Base-by-base conservation (phyloP, 306 rosid genomes). In the Carpinus viminea region DNA sequence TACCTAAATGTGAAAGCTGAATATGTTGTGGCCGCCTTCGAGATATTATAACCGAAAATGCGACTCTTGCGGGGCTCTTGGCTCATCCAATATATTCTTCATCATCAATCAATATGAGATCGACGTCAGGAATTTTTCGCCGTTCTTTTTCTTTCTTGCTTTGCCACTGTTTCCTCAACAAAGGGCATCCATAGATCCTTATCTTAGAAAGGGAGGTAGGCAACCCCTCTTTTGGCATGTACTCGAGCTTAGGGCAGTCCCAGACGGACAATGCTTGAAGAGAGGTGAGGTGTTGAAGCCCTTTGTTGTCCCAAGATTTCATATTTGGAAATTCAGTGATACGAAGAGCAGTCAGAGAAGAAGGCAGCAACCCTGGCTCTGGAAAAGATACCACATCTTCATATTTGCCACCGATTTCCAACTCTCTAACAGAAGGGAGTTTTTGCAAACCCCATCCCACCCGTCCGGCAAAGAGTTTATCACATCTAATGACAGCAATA, bases 401-500 rank as follows among this genome's bases (percentile, higher is more conserved):
- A 41, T 0, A 5, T 41, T 0, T 7, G 7, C 15, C 15, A 48
- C 15, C 1, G 52, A 48, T 7, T 0, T 0, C 0, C 56, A 77
- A 13, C 0, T 0, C 0, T 26, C 10, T 12, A 3, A 68, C 26
- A 20, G 66, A 8, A 10, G 41, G 43, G 12, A 66, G 47, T 31
- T 7, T 26, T 12, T 46, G 18, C 51, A 78, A n/a, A 26, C 41
- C 24, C 76, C 70, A 78, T n/a, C n/a, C 45, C 75, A 16, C 16
- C 18, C 52, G 56, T 11, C 21, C 9, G 7, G 81, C 75, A 15
- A 45, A 0, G 36, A 48, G 52, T 48, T 48, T 48, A 0, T 11
- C 15, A 48, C 52, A 48, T 1, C 11, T 0, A 0, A 0, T 0
- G 2, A 48, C 1, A 0, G 0, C 0, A 1, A 48, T 48, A 12